A percentile compares a stretch with the other conserved stretches of the same genome.
Conservation (phyloP, 495 filamentous ascomycete species). For the Penicillium coprophilum region DNA sequence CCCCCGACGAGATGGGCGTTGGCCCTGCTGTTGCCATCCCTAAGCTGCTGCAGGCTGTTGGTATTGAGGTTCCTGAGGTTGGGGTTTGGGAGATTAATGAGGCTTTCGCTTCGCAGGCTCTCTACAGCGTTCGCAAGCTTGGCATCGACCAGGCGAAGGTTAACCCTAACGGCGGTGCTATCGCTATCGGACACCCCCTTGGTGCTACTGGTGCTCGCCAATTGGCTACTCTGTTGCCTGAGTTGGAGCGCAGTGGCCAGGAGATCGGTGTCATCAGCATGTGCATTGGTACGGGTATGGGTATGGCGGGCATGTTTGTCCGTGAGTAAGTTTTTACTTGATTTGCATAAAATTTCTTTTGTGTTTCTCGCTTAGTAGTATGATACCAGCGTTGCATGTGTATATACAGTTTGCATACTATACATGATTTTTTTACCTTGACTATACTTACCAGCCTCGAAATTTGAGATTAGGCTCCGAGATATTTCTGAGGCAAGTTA, state of each 20-base stretch:
- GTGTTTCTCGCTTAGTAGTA: slow-evolving; percentile 19
- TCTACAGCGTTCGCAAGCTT: slow-evolving; percentile 75
- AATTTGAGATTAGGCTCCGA: too few species aligned
- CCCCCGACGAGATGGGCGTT: slow-evolving; percentile 91
- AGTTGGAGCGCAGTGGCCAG: slow-evolving; percentile 61
- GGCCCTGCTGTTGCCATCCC: slow-evolving; percentile 86
- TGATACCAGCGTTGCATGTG: slow-evolving; percentile 34
- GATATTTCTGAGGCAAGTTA: too few species aligned
- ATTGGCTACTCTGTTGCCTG: slow-evolving; percentile 70
- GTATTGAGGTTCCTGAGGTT: slow-evolving; percentile 65
- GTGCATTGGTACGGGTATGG: slow-evolving; percentile 93
- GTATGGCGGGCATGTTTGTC: slow-evolving; percentile 83
- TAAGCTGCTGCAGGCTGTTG: slow-evolving; percentile 66
- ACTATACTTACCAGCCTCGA: not conserved
- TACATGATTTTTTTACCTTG: slow-evolving; percentile 11
- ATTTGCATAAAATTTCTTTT: slow-evolving; percentile 7
- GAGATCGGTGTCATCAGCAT: slow-evolving; percentile 76
- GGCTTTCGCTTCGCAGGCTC: slow-evolving; percentile 86
- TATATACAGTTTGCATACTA: slow-evolving; percentile 28
- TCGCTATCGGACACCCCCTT: slow-evolving; percentile 91
- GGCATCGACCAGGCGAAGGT: slow-evolving; percentile 68
- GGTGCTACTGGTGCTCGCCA: slow-evolving; percentile 86
- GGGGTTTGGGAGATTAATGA: slow-evolving; percentile 96
- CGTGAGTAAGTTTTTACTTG: slow-evolving; percentile 57
- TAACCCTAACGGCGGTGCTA: slow-evolving; percentile 91